Percentiles rank a stretch among this genome's conserved stretches.
phyloP scores from a whole-genome alignment of 116 monocot genomes.

The Zostera marina region DNA sequence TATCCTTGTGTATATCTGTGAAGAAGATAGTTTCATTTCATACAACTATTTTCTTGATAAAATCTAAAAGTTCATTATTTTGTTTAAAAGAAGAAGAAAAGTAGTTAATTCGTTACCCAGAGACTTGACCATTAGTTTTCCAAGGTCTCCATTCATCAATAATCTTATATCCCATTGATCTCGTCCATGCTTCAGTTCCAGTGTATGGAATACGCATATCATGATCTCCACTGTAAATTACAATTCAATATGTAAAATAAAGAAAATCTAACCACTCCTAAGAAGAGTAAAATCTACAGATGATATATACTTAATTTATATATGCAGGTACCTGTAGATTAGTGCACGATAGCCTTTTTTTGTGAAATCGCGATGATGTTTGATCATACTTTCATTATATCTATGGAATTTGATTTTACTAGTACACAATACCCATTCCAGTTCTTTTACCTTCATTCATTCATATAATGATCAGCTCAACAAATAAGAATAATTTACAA shows the following conservation, averaged over 20 bases:
- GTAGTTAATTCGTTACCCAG: no score
- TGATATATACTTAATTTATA: no score
- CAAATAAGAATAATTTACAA: neutral
- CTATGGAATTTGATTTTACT: conserved; percentile 31
- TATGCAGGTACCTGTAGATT: conserved; percentile 74
- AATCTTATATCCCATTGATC: conserved; percentile 61
- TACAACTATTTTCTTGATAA: no score
- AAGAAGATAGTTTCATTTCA: no score
- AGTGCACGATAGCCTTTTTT: conserved; percentile 51
- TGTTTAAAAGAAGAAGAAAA: no score
- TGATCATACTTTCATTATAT: conserved; percentile 85
- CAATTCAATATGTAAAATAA: no score
- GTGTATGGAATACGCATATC: conserved; percentile 92
- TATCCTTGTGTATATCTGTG: conserved; percentile 78
- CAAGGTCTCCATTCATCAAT: conserved; percentile 75
- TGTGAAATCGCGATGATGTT: conserved; percentile 68
- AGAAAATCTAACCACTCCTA: neutral
- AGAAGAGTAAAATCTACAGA: no score
- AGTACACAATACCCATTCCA: conserved; percentile 55
- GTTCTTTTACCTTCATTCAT: no score
- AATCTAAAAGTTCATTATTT: no score
- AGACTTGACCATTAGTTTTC: conserved; percentile 50
- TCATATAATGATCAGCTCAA: conserved; percentile 21
- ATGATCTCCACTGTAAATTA: conserved; percentile 82
- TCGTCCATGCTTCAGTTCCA: conserved; percentile 89